Percentiles rank a stretch among this genome's conserved stretches.
Conservation (phyloP, 257 asterid genomes). For the Henckelia pumila region DNA sequence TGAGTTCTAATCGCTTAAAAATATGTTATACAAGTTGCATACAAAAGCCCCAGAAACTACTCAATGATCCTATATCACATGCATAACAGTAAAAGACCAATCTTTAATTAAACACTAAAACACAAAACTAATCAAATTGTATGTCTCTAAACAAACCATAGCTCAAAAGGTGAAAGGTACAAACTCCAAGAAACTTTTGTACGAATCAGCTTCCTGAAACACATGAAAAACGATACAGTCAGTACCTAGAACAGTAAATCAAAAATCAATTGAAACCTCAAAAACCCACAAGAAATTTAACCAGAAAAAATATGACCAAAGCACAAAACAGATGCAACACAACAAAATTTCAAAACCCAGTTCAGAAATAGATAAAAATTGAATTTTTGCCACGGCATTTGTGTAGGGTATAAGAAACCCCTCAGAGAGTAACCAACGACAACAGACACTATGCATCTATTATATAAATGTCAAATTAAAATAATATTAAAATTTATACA, state of each 20-base stretch:
- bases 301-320: not conserved
- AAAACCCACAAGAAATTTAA: constrained; percentile 15
- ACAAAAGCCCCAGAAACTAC: constrained; percentile 4
- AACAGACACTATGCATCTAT: no score
- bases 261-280: constrained; percentile 22
- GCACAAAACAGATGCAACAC: constrained; percentile 20
- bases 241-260: constrained; percentile 30
- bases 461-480: not conserved
- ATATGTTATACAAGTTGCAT: not conserved
- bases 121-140: constrained; percentile 16
- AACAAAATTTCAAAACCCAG: constrained; percentile 11
- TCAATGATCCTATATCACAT: constrained; percentile 5
- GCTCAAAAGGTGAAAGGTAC: constrained; percentile 14
- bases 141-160: constrained; percentile 18
- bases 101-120: not conserved
- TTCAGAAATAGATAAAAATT: constrained; percentile 11
- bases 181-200: constrained; percentile 17
- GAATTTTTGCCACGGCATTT: not conserved
- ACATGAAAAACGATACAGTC: constrained; percentile 24
- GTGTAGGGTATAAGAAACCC: not conserved
- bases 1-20: constrained; percentile 15
- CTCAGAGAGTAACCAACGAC: not conserved
- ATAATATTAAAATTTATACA: no score
- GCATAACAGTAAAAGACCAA: constrained; percentile 15
- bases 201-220: constrained; percentile 38